phyloP scores from a whole-genome alignment of 768 basidiomycete genomes.

The Coprinopsis sp. region DNA sequence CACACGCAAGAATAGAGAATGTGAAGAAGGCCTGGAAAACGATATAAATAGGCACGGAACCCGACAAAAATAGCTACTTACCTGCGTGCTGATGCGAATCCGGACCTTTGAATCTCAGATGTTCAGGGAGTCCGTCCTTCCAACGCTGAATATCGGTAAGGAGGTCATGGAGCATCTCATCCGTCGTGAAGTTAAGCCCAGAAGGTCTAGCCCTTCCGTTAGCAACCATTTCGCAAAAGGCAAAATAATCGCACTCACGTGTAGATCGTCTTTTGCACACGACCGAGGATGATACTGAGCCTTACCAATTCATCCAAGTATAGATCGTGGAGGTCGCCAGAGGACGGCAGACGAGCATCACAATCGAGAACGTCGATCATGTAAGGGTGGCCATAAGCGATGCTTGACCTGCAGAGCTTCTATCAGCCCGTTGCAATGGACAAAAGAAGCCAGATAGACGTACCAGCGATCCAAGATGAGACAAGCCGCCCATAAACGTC shows the following conservation, averaged over 20 bases:
- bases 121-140: conserved; percentile 73
- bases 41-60: conserved; percentile 6
- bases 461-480: conserved; percentile 94
- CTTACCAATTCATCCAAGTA: conserved; percentile 92
- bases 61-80: conserved; percentile 27
- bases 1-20: conserved; percentile 83
- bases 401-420: conserved; percentile 62
- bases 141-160: conserved; percentile 68
- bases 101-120: conserved; percentile 71
- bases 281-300: conserved; percentile 85
- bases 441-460: conserved; percentile 16
- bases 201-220: conserved; percentile 55
- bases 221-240: background rate
- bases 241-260: conserved; percentile 41
- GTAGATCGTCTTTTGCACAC: conserved; percentile 91
- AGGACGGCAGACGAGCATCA: conserved; percentile 88
- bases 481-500: conserved; percentile 92
- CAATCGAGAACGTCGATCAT: conserved; percentile 98
- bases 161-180: conserved; percentile 66
- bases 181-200: conserved; percentile 80
- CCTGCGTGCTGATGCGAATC: conserved; percentile 65
- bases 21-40: conserved; percentile 70
- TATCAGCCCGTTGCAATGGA: conserved; percentile 7
- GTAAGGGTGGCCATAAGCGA: conserved; percentile 88
- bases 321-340: conserved; percentile 70